These are phyloP conservation scores for Hordeum vulgare DNA, from an alignment of 176 grass and related monocot genomes.

Conservation along the genomic window DNA sequence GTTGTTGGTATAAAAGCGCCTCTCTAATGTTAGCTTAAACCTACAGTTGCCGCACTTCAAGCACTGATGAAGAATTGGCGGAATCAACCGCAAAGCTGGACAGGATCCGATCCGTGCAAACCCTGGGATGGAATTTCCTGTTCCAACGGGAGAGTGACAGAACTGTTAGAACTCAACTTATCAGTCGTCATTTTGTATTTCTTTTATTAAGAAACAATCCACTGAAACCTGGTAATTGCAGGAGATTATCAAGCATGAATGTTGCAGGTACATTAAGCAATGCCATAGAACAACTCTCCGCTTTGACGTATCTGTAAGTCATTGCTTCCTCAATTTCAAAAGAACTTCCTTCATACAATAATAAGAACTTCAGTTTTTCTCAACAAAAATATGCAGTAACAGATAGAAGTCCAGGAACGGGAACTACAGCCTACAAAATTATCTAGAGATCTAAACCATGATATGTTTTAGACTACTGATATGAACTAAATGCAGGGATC, in stretches of 20 bases:
- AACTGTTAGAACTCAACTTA: conserved; percentile 42
- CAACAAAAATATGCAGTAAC: neutral
- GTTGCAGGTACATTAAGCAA: conserved; percentile 55
- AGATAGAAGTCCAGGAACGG: neutral
- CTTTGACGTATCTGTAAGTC: conserved; percentile 74
- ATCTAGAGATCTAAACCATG: neutral
- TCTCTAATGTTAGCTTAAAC: conserved; percentile 23
- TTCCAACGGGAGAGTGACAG: conserved; percentile 50
- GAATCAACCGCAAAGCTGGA: conserved; percentile 71
- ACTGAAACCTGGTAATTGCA: conserved; percentile 32
- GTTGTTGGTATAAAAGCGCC: conserved; percentile 8
- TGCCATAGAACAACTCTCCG: conserved; percentile 49
- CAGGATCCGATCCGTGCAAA: conserved; percentile 59
- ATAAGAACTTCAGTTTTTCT: conserved; percentile 14
- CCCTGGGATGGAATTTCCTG: conserved; percentile 87
- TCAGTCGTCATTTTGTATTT: conserved; percentile 8
- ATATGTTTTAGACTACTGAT: conserved; percentile 9
- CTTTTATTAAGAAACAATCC: neutral
- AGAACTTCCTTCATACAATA: neutral
- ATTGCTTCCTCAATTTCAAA: conserved; percentile 1
- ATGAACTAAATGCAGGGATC: conserved; percentile 59
- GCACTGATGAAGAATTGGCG: conserved; percentile 53
- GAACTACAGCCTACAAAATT: neutral
- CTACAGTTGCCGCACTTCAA: conserved; percentile 54
- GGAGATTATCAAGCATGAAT: conserved; percentile 57